phyloP scores from a whole-genome alignment of 352 stramenopile species.

The Phytophthora aleatoria region DNA sequence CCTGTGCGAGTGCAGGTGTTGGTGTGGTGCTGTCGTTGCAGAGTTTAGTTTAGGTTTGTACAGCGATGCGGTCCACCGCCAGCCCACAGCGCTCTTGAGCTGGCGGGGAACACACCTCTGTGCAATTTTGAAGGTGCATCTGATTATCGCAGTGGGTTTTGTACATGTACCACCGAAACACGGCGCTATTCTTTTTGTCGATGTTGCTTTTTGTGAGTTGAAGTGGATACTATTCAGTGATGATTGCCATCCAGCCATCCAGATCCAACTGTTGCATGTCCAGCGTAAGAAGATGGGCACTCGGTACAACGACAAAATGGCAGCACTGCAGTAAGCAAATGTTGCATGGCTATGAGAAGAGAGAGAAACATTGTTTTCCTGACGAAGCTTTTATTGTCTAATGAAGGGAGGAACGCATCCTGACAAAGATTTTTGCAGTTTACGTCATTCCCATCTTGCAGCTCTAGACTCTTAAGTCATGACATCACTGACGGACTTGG shows the following conservation, averaged over 20 bases:
- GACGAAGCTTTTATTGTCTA: background rate
- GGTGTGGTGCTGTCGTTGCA: background rate
- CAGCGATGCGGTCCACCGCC: background rate
- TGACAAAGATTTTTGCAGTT: no score
- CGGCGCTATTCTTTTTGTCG: background rate
- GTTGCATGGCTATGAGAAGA: no score
- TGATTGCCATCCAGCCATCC: slow-evolving; percentile 1
- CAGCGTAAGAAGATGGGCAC: background rate
- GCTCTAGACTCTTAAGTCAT: slow-evolving; percentile 1
- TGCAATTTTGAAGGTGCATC: slow-evolving; percentile 1
- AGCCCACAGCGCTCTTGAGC: background rate
- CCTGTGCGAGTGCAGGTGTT: background rate
- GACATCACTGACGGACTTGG: slow-evolving; percentile 26
- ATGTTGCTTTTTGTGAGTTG: slow-evolving; percentile 2
- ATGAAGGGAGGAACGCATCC: background rate
- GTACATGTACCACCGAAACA: background rate
- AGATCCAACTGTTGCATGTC: no score
- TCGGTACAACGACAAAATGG: no score
- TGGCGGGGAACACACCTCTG: no score
- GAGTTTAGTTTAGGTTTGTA: background rate
- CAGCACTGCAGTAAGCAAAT: no score
- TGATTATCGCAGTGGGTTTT: background rate
- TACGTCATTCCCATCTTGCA: no score
- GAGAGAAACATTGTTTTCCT: background rate
- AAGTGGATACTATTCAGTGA: slow-evolving; percentile 7